Percentiles rank a stretch among this genome's conserved stretches.
Evolutionary conservation across 2,329 filamentous ascomycete species (phyloP).

Genomic region (Paracorniculantispora psalliotae): DNA sequence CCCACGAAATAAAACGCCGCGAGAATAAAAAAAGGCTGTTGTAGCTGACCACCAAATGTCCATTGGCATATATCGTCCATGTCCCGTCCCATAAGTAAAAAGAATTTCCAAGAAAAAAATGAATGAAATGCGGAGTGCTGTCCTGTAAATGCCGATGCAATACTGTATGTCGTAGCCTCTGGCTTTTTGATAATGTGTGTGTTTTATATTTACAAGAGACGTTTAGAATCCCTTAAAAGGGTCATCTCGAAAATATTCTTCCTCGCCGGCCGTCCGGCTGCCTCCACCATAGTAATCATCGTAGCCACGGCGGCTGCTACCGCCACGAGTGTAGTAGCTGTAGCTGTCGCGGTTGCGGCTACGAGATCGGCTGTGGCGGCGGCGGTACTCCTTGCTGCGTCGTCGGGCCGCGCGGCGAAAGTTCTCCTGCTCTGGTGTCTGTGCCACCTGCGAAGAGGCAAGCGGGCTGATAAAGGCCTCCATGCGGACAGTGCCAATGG

Average conservation of each 20-base stretch:
- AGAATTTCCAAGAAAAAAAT: constrained; percentile 2
- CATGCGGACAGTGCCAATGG: constrained; percentile 89
- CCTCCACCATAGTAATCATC: constrained; percentile 47
- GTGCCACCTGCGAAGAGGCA: constrained; percentile 42
- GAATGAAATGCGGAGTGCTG: constrained; percentile 15
- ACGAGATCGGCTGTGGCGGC: constrained; percentile 49
- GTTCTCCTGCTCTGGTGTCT: constrained; percentile 48
- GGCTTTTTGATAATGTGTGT: not conserved
- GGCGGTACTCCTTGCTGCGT: constrained; percentile 51
- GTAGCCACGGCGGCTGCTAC: constrained; percentile 33
- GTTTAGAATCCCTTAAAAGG: constrained; percentile 57
- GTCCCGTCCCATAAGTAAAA: not conserved
- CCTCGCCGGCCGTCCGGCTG: constrained; percentile 44
- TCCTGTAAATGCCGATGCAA: constrained; percentile 7
- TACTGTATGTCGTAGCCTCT: not conserved
- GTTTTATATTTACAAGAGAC: not conserved
- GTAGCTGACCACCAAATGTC: constrained; percentile 11
- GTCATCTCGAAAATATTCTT: constrained; percentile 55
- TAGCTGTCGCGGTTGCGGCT: constrained; percentile 52
- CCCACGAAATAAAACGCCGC: not conserved
- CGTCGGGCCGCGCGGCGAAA: constrained; percentile 42
- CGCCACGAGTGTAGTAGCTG: constrained; percentile 43
- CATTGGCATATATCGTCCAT: constrained; percentile 11
- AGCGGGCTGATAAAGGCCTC: constrained; percentile 83
- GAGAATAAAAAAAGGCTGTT: constrained; percentile 4